These are phyloP conservation scores for Aspergillus alliaceus DNA, from an alignment of 2,329 filamentous ascomycete species.

Conservation along the genomic window DNA sequence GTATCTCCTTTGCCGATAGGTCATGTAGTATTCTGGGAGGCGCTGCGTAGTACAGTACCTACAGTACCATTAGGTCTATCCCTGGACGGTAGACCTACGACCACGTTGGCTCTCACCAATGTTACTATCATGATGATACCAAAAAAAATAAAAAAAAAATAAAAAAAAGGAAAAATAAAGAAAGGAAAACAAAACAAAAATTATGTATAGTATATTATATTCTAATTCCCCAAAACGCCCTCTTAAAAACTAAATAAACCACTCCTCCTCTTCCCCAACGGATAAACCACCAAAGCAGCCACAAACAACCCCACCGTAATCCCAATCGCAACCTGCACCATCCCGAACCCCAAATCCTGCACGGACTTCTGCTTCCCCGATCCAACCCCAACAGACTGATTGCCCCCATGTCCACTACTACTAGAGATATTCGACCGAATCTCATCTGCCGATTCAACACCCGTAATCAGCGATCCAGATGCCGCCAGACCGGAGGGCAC, in stretches of 20 bases:
- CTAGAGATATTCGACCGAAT: constrained; percentile 39
- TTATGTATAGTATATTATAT: too few relatives aligned
- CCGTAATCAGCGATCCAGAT: constrained; percentile 55
- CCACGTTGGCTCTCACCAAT: too few relatives aligned
- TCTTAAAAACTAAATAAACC: constrained; percentile 49
- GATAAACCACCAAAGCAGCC: constrained; percentile 48
- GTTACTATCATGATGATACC: too few relatives aligned
- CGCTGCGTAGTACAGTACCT: too few relatives aligned
- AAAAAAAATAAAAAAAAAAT: too few relatives aligned
- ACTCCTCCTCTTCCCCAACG: constrained; percentile 47
- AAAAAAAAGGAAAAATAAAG: too few relatives aligned
- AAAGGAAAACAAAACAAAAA: too few relatives aligned
- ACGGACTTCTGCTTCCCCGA: constrained; percentile 33
- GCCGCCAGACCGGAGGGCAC: constrained; percentile 59
- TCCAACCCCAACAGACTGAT: neutral
- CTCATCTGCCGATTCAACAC: constrained; percentile 58
- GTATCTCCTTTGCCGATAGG: too few relatives aligned
- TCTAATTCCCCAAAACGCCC: too few relatives aligned
- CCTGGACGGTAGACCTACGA: too few relatives aligned
- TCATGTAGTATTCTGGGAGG: too few relatives aligned
- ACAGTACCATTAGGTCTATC: too few relatives aligned
- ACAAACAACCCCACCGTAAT: constrained; percentile 50
- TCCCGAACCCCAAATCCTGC: constrained; percentile 47
- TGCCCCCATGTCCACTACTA: neutral
- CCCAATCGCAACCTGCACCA: constrained; percentile 50